phyloP scores from a whole-genome alignment of 192 early-diverging fungal genomes.

The Cetraspora pellucida region DNA sequence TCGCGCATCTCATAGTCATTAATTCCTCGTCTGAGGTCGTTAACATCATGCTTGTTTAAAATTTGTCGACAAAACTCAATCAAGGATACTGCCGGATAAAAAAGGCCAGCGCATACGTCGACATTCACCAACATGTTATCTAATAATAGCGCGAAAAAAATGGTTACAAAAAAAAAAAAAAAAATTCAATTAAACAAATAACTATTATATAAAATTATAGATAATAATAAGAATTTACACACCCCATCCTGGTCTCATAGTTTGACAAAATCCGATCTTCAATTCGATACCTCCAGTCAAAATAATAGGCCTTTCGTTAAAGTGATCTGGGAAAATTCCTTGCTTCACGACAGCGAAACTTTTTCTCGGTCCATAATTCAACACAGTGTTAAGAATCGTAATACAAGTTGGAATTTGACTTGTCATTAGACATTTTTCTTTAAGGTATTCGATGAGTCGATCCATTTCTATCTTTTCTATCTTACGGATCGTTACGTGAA shows the following conservation, averaged over 20 bases:
- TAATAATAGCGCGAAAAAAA: not conserved
- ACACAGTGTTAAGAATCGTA: constrained; percentile 6
- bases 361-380: constrained; percentile 19
- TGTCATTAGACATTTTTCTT: not conserved
- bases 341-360: not conserved
- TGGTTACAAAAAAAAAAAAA: not conserved
- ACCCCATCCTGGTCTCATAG: constrained; percentile 10
- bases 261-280: constrained; percentile 12
- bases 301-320: not conserved
- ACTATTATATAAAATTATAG: not conserved
- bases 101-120: constrained; percentile 3
- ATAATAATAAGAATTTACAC: not conserved
- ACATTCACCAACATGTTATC: constrained; percentile 24
- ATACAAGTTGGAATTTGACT: constrained; percentile 2
- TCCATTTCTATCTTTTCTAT: not conserved
- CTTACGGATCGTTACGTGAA: constrained; percentile 13
- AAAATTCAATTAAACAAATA: not conserved
- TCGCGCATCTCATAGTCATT: not conserved
- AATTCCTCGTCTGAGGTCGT: constrained; percentile 3
- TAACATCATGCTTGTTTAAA: not conserved
- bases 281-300: constrained; percentile 8
- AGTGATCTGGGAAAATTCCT: constrained; percentile 9
- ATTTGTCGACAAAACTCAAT: not conserved
- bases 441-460: not conserved
- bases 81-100: not conserved